Evolutionary conservation across 805 yeast genomes (phyloP), one percentile per base, ranked within the genome.

Genomic region (Allodekkera sacchari): DNA sequence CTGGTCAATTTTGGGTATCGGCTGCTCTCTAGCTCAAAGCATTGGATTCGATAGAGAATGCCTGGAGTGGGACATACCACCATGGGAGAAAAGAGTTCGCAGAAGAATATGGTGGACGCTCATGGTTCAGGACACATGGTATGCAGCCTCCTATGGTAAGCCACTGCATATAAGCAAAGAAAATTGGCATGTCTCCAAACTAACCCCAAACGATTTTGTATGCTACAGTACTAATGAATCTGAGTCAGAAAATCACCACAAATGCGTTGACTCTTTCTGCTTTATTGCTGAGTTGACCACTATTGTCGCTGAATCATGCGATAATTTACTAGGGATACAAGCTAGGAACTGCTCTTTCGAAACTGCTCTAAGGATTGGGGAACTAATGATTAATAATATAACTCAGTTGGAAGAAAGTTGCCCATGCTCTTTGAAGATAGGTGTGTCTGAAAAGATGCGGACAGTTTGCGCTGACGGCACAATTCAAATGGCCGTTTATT

Each of bases 401-500:
- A n/a, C 23, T 8, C 9, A 12, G 11, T 18, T 30, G 13, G 32
- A 22, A 22, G 20, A 22, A 7, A 9, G 11, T 11, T 23, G 27
- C 15, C 33, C 33, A 8, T 8, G 17, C 5, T 12, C 16, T 19
- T 18, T 30, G 7, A 14, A n/a, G 9, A 18, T 30, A 11, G 11
- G 12, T 14, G 16, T 28, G 9, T 7, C n/a, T 19, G 13, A 7
- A 17, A 12, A 16, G 6, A 14, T 15, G 6, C 32, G 23, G 20
- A n/a, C 19, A 7, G 23, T 28, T 8, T 18, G 33, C 10, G 28
- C 33, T 11, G 25, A 30, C 18, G 33, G 28, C 10, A 17, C 33
- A 7, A 7, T 30, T 7, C 28, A 25, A 12, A 11, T 30, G 3
- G 25, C 33, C 9, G 12, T 24, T n/a, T 24, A 30, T 11, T 12